Percentiles rank a stretch among this genome's conserved stretches.
phyloP scores from a whole-genome alignment of 108 stramenopile genomes.

The Cyclotella sp. region DNA sequence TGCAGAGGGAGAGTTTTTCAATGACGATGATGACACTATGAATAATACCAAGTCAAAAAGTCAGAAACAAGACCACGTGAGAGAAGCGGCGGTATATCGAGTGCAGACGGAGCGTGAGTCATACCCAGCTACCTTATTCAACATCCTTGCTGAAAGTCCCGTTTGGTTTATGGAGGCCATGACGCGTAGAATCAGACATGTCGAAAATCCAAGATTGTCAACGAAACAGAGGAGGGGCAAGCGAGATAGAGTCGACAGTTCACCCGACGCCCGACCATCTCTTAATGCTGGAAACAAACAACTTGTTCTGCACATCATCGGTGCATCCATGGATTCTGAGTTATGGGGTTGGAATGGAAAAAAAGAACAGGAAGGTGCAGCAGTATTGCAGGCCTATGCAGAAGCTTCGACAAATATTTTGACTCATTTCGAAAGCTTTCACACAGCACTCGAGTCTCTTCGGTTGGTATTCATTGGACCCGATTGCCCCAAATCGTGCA shows the following conservation, averaged over 20 bases:
- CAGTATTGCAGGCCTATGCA: slow-evolving; percentile 69
- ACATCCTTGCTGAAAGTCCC: slow-evolving; percentile 68
- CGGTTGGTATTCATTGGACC: slow-evolving; percentile 77
- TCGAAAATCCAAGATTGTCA: slow-evolving; percentile 26
- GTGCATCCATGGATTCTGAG: slow-evolving; percentile 82
- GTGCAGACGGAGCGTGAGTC: slow-evolving; percentile 82
- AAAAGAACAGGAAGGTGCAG: slow-evolving; percentile 2
- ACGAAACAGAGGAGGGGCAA: slow-evolving; percentile 26
- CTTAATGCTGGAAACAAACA: slow-evolving; percentile 5
- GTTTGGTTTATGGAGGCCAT: slow-evolving; percentile 42
- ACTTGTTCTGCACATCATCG: slow-evolving; percentile 81
- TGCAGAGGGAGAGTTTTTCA: slow-evolving; percentile 52
- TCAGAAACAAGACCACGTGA: slow-evolving; percentile 11
- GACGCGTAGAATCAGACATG: slow-evolving; percentile 25
- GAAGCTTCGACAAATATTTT: slow-evolving; percentile 81
- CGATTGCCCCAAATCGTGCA: slow-evolving; percentile 59
- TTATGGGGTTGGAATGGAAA: slow-evolving; percentile 69
- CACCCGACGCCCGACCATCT: not conserved
- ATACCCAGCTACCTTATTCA: slow-evolving; percentile 89
- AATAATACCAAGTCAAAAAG: not conserved
- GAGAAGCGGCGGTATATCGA: slow-evolving; percentile 71
- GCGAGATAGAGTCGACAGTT: slow-evolving; percentile 20
- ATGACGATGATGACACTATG: slow-evolving; percentile 14
- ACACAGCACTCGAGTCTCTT: slow-evolving; percentile 52
- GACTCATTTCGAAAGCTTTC: slow-evolving; percentile 28